These are phyloP conservation scores for Phlyctochytrium arcticum DNA, from an alignment of 192 early-diverging fungal species.

Conservation along the genomic window DNA sequence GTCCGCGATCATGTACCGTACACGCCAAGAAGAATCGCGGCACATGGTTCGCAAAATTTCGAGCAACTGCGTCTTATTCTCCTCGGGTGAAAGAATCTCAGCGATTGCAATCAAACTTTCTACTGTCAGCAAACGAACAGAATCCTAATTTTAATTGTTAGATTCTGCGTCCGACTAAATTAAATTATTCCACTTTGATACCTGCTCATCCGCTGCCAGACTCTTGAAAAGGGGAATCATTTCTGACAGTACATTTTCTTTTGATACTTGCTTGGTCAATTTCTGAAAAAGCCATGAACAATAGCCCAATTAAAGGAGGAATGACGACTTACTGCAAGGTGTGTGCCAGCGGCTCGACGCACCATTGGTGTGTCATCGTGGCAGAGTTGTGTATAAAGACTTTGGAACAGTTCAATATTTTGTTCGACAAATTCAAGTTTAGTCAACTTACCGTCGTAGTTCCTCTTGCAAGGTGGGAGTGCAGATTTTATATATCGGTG, in stretches of 20 bases:
- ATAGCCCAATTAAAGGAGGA: neutral
- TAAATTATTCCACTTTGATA: neutral
- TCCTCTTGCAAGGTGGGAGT: slow-evolving; percentile 76
- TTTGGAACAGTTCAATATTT: slow-evolving; percentile 26
- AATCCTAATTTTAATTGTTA: slow-evolving; percentile 76
- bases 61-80: slow-evolving; percentile 69
- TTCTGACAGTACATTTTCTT: slow-evolving; percentile 77
- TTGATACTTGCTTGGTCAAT: slow-evolving; percentile 65
- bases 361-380: slow-evolving; percentile 99
- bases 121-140: slow-evolving; percentile 92
- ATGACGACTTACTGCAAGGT: slow-evolving; percentile 58
- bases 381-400: slow-evolving; percentile 74
- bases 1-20: slow-evolving; percentile 98
- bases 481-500: slow-evolving; percentile 71
- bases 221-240: slow-evolving; percentile 84
- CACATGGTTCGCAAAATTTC: slow-evolving; percentile 73
- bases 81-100: slow-evolving; percentile 70
- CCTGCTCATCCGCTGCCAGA: slow-evolving; percentile 69
- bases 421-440: neutral
- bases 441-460: slow-evolving; percentile 64
- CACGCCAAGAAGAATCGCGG: slow-evolving; percentile 95
- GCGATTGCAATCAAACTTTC: slow-evolving; percentile 88
- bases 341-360: slow-evolving; percentile 85
- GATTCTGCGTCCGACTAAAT: neutral
- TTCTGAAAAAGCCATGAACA: slow-evolving; percentile 38